A percentile compares a stretch with the other conserved stretches of the same genome.
Conservation (phyloP, 176 grass and related monocot species). For the maize (Zea mays) region Zm-B73-REFERENCE-NAM-5.0 NC_050100.1:60012501-60013000, state of each 20-base stretch:
- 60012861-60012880: neutral
- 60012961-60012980: neutral
- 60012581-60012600: neutral
- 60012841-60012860: conserved; percentile 30
- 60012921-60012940: neutral
- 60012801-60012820: conserved; percentile 34
- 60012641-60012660: conserved; percentile 49
- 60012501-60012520: conserved; percentile 77
- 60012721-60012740: conserved; percentile 80
- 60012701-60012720: conserved; percentile 85
- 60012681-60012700: conserved; percentile 54
- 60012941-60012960: neutral
- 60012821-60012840: conserved; percentile 23
- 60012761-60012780: conserved; percentile 78
- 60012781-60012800: conserved; percentile 49
- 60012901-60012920: neutral
- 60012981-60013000: neutral
- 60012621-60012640: neutral
- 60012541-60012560: conserved; percentile 75
- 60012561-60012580: conserved; percentile 38
- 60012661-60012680: conserved; percentile 81
- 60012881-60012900: neutral
- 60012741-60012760: conserved; percentile 97
- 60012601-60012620: neutral
- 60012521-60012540: conserved; percentile 76